phyloP scores from a whole-genome alignment of 225 moss, liverwort and hornwort genomes.

The Bryum argenteum region DNA sequence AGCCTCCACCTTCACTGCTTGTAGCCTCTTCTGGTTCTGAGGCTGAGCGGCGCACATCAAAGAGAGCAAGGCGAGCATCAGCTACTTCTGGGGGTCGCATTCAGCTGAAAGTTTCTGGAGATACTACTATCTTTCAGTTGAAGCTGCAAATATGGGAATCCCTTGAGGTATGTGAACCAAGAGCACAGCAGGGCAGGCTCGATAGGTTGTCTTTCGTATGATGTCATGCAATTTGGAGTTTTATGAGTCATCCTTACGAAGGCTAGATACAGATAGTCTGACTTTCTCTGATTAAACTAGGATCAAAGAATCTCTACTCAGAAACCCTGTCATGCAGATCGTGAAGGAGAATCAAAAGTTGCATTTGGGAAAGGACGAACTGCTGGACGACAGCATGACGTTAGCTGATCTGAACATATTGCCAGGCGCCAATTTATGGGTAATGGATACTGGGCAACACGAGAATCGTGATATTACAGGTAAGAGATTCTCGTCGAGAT shows the following conservation, averaged over 20 bases:
- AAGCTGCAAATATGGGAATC: conserved; percentile 99
- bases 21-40: conserved; percentile 75
- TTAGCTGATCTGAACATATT: conserved; percentile 90
- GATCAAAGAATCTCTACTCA: conserved; percentile 16
- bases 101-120: conserved; percentile 84
- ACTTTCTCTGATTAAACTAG: conserved; percentile 11
- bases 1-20: conserved; percentile 89
- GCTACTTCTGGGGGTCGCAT: conserved; percentile 85
- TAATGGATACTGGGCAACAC: conserved; percentile 95
- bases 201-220: conserved; percentile 10
- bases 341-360: conserved; percentile 91
- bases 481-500: conserved; percentile 29
- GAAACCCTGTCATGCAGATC: conserved; percentile 61
- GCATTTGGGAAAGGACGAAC: conserved; percentile 89
- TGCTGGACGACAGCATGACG: conserved; percentile 77
- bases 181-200: background rate
- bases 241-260: background rate
- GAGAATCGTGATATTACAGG: conserved; percentile 98
- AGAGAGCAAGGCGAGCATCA: conserved; percentile 88
- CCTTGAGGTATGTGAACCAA: conserved; percentile 84
- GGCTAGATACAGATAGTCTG: conserved; percentile 11
- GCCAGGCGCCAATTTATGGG: conserved; percentile 96
- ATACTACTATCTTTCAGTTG: conserved; percentile 89
- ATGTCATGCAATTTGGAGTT: conserved; percentile 10
- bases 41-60: conserved; percentile 91